These are phyloP conservation scores for Ilyonectria destructans DNA, from an alignment of 2,329 filamentous ascomycete genomes.

Conservation along the genomic window DNA sequence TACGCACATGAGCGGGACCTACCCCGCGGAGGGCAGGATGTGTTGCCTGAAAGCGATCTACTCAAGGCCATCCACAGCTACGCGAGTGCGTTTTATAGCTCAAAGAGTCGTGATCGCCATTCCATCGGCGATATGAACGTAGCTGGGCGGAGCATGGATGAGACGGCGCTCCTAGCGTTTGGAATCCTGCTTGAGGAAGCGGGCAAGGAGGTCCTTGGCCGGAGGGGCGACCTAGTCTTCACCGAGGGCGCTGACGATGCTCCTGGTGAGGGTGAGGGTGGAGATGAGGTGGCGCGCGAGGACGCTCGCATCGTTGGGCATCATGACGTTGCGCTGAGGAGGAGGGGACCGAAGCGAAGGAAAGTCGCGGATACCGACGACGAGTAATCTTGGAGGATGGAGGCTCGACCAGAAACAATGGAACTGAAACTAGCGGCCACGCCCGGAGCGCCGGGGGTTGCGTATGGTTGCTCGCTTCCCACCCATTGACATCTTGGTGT, in stretches of 20 bases:
- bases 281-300: constrained; percentile 39
- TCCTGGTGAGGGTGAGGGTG: constrained; percentile 15
- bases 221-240: constrained; percentile 80
- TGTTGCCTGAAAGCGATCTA: constrained; percentile 79
- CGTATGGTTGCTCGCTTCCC: constrained; percentile 12
- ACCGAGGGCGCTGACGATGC: constrained; percentile 67
- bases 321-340: constrained; percentile 42
- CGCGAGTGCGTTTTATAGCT: constrained; percentile 76
- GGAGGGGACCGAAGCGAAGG: constrained; percentile 53
- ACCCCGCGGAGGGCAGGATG: constrained; percentile 60
- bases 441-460: constrained; percentile 12
- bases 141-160: constrained; percentile 79
- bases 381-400: constrained; percentile 26
- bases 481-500: constrained; percentile 28
- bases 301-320: constrained; percentile 45
- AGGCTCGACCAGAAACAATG: constrained; percentile 15
- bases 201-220: constrained; percentile 72
- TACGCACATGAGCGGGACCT: constrained; percentile 74
- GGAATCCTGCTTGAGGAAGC: constrained; percentile 84
- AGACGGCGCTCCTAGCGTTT: constrained; percentile 83
- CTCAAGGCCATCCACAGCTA: constrained; percentile 80
- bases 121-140: constrained; percentile 51
- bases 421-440: constrained; percentile 18
- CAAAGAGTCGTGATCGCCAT: constrained; percentile 50
- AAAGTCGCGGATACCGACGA: constrained; percentile 47